Conservation (phyloP, 306 rosid genomes). For the Acacia melanoxylon region DNA sequence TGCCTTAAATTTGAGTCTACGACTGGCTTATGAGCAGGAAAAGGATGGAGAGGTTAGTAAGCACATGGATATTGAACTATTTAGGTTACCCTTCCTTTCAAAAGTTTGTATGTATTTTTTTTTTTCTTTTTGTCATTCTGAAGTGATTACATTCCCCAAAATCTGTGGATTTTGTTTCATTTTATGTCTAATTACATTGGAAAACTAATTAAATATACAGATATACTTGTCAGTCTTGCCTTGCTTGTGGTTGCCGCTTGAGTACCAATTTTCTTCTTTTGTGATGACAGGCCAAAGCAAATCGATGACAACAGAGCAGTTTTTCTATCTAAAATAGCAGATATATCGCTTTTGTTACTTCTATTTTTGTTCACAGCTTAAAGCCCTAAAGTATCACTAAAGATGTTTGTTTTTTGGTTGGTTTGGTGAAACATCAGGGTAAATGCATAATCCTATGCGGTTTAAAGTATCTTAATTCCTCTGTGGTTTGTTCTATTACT, state of each 20-base stretch:
- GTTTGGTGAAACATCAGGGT: neutral
- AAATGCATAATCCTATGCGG: neutral
- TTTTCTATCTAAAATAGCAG: neutral
- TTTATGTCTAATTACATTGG: neutral
- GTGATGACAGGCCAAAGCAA: neutral
- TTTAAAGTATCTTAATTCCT: neutral
- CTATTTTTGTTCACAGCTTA: neutral
- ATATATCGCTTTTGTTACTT: neutral
- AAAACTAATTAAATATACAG: neutral
- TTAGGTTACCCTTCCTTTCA: constrained; percentile 1
- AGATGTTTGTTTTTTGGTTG: neutral
- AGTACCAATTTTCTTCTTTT: neutral
- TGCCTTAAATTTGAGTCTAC: constrained; percentile 74
- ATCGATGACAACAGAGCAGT: neutral
- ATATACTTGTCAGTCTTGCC: neutral
- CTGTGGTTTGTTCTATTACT: neutral
- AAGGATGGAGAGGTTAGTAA: constrained; percentile 65
- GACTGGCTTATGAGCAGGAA: constrained; percentile 61
- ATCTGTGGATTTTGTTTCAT: neutral
- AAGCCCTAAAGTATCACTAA: neutral
- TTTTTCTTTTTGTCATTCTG: neutral
- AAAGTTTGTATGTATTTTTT: neutral
- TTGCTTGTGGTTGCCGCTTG: neutral
- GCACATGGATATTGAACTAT: neutral
- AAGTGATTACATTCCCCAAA: neutral